Base-by-base conservation (phyloP, 202 grass and related monocot species). In the Schoenoplectus tabernaemontani region DNA sequence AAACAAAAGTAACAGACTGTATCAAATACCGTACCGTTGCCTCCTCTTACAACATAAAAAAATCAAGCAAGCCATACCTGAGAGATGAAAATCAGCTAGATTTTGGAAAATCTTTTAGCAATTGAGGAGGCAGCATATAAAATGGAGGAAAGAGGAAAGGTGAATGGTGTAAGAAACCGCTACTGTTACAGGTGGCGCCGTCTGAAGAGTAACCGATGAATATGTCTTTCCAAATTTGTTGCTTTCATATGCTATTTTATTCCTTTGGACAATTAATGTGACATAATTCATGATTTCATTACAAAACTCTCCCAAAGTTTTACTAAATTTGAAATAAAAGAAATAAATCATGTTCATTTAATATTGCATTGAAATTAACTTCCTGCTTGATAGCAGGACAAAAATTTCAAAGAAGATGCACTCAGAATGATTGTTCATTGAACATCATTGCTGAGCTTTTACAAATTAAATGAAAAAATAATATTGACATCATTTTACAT, bases 201-300 rank as follows among this genome's bases (percentile, higher is more conserved):
- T 9, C n/a, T 50, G 59, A 80, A 80, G 77, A 64, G 41, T 64
- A 80, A 80, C 59, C 77, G 59, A 63, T 47, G 57, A 80, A 78
- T 4, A 24, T 76, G 47, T 13, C 41, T 5, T 56, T 57, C 66
- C n/a, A 54, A 77, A 59, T 54, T 78, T 84, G 71, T 77, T 17
- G 16, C 33, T 64, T 84, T 54, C 23, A 54, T 77, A 56, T 48
- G 43, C 41, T 77, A 5, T 41, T 53, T 4, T 8, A 53, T 74
- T 64, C 33, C 41, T 77, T 39, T 3, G 42, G 17, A 47, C 43
- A 84, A 62, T 76, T 76, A 83, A 75, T 62, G 38, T 63, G 0
- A 64, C 61, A 65, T 83, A 30, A 30, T n/a, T n/a, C n/a, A n/a
- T n/a, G n/a, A n/a, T n/a, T 57, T 75, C 58, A 66, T 13, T 34